Conservation (phyloP, 2,329 filamentous ascomycete genomes). For the Pseudocercospora crystallina region DNA sequence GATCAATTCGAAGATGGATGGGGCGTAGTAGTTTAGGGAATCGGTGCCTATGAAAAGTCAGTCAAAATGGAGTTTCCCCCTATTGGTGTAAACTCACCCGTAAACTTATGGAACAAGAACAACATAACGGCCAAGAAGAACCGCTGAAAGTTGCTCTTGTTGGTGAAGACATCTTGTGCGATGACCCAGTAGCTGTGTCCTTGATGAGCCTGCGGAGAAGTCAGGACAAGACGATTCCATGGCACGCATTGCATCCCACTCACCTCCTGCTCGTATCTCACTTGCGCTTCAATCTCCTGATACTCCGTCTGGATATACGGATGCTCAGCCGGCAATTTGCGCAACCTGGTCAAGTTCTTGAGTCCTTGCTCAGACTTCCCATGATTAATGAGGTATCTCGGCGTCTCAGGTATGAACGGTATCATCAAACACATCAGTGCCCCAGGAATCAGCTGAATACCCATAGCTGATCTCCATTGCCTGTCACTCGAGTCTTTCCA, state of each 20-base stretch:
- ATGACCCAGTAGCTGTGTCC: constrained; percentile 19
- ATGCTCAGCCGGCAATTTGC: constrained; percentile 25
- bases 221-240: background rate
- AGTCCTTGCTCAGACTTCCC: constrained; percentile 18
- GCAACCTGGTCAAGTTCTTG: constrained; percentile 19
- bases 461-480: constrained; percentile 21
- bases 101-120: constrained; percentile 24
- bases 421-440: constrained; percentile 23
- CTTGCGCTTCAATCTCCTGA: constrained; percentile 26
- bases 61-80: no score
- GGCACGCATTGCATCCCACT: background rate
- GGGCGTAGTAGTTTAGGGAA: constrained; percentile 17
- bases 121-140: constrained; percentile 21
- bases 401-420: constrained; percentile 20
- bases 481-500: constrained; percentile 12
- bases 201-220: constrained; percentile 5
- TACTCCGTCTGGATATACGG: constrained; percentile 26
- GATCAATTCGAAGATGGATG: constrained; percentile 20
- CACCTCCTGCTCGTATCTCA: constrained; percentile 22
- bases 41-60: no score
- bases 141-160: constrained; percentile 15
- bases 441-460: constrained; percentile 22
- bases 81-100: no score
- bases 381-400: constrained; percentile 18
- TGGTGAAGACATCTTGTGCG: constrained; percentile 17